phyloP scores from a whole-genome alignment of 2,329 filamentous ascomycete species.

The Venturia nashicola region DNA sequence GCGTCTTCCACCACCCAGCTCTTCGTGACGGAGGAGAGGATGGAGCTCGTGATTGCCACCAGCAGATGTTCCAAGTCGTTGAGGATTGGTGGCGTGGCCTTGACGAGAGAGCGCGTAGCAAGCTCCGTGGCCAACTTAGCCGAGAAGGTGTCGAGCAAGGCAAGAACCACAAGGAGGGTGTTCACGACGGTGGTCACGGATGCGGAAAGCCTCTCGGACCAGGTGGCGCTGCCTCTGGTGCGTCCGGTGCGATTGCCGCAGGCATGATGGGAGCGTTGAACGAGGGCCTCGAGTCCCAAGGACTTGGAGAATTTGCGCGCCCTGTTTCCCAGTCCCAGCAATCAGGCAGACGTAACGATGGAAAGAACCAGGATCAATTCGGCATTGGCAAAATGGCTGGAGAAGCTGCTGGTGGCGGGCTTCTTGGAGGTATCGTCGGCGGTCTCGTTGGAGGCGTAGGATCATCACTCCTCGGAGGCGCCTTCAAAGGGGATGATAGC shows the following conservation, averaged over 20 bases:
- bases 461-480: conserved; percentile 51
- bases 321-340: conserved; percentile 11
- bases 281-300: conserved; percentile 10
- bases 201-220: conserved; percentile 67
- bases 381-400: conserved; percentile 41
- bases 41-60: conserved; percentile 58
- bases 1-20: conserved; percentile 81
- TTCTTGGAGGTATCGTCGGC: conserved; percentile 56
- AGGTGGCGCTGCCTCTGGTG: conserved; percentile 39
- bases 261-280: conserved; percentile 22
- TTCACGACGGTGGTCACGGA: conserved; percentile 73
- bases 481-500: conserved; percentile 36
- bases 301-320: conserved; percentile 13
- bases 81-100: conserved; percentile 71
- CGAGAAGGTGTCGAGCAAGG: conserved; percentile 65
- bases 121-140: conserved; percentile 62
- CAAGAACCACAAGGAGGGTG: conserved; percentile 76
- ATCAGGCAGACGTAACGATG: conserved; percentile 7
- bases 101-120: conserved; percentile 47
- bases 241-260: conserved; percentile 31
- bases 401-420: conserved; percentile 50
- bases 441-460: conserved; percentile 48
- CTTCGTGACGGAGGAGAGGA: conserved; percentile 58
- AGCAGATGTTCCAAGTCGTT: conserved; percentile 67
- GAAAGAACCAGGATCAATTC: neutral